phyloP scores from a whole-genome alignment of 1,284 basidiomycete genomes.

The Cystobasidiaceae sp. region DNA sequence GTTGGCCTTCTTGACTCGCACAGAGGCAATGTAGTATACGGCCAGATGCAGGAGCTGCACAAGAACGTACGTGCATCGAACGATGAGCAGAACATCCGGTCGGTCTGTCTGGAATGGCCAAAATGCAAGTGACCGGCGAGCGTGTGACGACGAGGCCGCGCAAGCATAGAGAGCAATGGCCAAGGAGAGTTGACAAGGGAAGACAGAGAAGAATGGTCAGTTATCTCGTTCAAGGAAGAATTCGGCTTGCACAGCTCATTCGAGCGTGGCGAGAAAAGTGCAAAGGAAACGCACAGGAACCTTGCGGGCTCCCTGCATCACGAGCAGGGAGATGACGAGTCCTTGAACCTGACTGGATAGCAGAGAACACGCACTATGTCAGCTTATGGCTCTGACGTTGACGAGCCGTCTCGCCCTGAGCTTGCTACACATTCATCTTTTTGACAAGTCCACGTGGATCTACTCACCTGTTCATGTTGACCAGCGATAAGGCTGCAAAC shows the following conservation, averaged over 20 bases:
- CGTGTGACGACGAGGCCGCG: constrained; percentile 2
- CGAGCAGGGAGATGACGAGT: constrained; percentile 22
- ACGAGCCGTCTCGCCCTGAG: not conserved
- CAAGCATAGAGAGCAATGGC: not conserved
- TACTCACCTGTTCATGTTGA: constrained; percentile 30
- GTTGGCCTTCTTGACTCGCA: constrained; percentile 85
- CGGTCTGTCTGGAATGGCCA: constrained; percentile 62
- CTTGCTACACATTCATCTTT: not conserved
- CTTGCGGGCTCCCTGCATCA: constrained; percentile 30
- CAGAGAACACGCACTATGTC: not conserved
- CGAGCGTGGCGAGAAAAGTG: too few relatives aligned
- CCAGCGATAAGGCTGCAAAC: too few relatives aligned
- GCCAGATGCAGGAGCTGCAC: constrained; percentile 66
- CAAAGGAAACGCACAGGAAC: constrained; percentile 12
- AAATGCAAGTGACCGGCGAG: too few relatives aligned
- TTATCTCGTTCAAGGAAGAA: too few relatives aligned
- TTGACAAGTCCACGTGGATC: not conserved
- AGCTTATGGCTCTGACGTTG: not conserved
- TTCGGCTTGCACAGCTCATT: too few relatives aligned
- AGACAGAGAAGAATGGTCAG: too few relatives aligned
- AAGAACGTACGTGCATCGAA: constrained; percentile 74
- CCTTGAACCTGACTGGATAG: constrained; percentile 29
- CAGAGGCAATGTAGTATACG: constrained; percentile 61
- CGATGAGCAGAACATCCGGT: constrained; percentile 72
- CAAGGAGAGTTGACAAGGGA: too few relatives aligned